Percentiles rank a stretch among this genome's conserved stretches.
phyloP scores from a whole-genome alignment of 768 basidiomycete species.

The Paxillus ammoniavirescens region DNA sequence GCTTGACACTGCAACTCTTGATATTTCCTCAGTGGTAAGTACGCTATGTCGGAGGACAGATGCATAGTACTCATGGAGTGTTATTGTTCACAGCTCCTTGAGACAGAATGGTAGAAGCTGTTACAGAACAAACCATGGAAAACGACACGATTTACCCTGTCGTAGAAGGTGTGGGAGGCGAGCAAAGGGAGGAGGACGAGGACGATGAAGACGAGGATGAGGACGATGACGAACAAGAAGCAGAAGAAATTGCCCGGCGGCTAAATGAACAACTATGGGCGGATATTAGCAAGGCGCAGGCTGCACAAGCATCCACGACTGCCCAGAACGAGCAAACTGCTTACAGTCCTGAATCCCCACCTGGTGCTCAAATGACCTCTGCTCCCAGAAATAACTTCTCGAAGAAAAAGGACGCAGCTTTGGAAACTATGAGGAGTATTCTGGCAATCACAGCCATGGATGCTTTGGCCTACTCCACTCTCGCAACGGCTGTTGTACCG shows the following conservation, averaged over 20 bases:
- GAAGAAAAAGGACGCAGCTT: conserved; percentile 54
- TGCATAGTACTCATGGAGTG: conserved; percentile 6
- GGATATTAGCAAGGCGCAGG: conserved; percentile 65
- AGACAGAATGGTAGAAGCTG: conserved; percentile 13
- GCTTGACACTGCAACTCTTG: neutral
- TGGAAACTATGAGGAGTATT: conserved; percentile 65
- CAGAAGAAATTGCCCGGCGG: conserved; percentile 69
- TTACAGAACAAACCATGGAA: conserved; percentile 5
- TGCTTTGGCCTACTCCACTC: conserved; percentile 49
- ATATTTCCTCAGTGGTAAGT: conserved; percentile 10
- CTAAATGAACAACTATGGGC: conserved; percentile 79
- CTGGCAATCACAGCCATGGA: conserved; percentile 58
- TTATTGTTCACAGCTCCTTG: conserved; percentile 1
- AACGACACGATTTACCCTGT: neutral
- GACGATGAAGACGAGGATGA: conserved; percentile 55
- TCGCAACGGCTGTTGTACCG: conserved; percentile 52
- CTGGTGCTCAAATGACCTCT: conserved; percentile 9
- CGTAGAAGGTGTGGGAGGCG: neutral
- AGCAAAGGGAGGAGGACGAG: conserved; percentile 25
- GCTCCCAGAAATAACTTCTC: conserved; percentile 17
- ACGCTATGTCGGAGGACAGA: conserved; percentile 1
- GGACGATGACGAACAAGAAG: conserved; percentile 53
- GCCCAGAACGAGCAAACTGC: conserved; percentile 17
- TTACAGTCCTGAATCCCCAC: neutral
- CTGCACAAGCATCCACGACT: conserved; percentile 34